Base-by-base conservation (phyloP, 345 rosid species). In the Ceriops zippeliana region DNA sequence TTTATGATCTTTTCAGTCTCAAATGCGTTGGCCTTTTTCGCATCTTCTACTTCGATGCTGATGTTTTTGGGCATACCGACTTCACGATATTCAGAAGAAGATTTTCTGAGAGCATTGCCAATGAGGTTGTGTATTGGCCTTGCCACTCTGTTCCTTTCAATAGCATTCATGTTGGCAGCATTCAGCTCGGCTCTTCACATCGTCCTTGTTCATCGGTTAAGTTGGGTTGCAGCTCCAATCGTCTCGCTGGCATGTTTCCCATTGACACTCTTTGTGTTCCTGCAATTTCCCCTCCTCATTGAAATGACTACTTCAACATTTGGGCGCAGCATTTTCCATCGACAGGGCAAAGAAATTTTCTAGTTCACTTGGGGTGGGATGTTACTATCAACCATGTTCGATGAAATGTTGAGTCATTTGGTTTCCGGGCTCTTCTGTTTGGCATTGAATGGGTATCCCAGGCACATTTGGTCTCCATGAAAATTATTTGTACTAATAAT, bases 31-130 rank as follows among this genome's bases (percentile, higher is more conserved):
- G 51, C 58, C 34, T 1, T 51, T 10, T 26, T 51, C 0, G 21
- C 22, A 27, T 20, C 65, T 5, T 57, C 75, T 5, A 22, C 65
- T 13, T 47, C 69, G 3, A 16, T 71, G 31, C 5, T 63, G 4
- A 57, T 71, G 53, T 64, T 71, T 31, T 2, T 63, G 31, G 38
- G 63, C 13, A 20, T 70, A 16, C 61, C 62, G 22, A 53, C 59
- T 6, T 70, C 62, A 0, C 15, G 28, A 0, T 37, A 38, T n/a
- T 52, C 24, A 20, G 22, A 52, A 52, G 56, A 42, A 19, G 63
- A 71, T 42, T 63, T 64, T 42, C 38, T 15, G 7, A 63, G 24
- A 34, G 56, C 58, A 1, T 57, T 63, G 22, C 38, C 72, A 2
- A 13, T 19, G 7, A 26, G 52, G 38, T 19, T 70, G 21, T 32